Conservation (phyloP, 2,329 filamentous ascomycete species). For the Xylaria polymorpha region DNA sequence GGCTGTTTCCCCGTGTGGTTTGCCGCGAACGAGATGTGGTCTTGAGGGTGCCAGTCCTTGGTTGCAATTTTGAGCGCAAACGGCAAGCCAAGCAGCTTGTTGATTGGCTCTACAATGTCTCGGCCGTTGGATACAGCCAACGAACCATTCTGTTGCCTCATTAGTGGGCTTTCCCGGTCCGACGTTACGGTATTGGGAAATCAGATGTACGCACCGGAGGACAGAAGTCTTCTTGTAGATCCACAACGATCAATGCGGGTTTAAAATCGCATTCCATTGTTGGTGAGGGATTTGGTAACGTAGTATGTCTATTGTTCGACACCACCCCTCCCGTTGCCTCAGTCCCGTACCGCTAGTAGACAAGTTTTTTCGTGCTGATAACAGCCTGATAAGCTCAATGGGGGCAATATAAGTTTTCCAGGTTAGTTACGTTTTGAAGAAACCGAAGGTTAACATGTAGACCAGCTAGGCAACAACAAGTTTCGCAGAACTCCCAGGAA, state of each 20-base stretch:
- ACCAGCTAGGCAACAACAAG: not conserved
- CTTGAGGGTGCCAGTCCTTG: slow-evolving; percentile 87
- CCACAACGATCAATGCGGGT: slow-evolving; percentile 76
- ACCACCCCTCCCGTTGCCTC: not conserved
- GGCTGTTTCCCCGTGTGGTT: slow-evolving; percentile 78
- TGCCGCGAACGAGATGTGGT: slow-evolving; percentile 88
- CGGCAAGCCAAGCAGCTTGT: slow-evolving; percentile 76
- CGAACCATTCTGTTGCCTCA: slow-evolving; percentile 74
- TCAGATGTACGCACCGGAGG: slow-evolving; percentile 73
- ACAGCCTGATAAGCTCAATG: slow-evolving; percentile 18
- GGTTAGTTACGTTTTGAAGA: not conserved
- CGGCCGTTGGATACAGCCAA: slow-evolving; percentile 83
- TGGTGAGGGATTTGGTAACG: slow-evolving; percentile 1
- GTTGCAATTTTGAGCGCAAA: slow-evolving; percentile 84
- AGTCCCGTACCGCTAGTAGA: slow-evolving; percentile 1
- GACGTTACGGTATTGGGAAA: slow-evolving; percentile 4
- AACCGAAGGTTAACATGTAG: not conserved
- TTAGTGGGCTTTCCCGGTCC: slow-evolving; percentile 35
- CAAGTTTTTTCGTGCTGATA: not conserved
- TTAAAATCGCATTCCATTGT: slow-evolving; percentile 52
- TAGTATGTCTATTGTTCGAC: not conserved
- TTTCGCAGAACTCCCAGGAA: not conserved
- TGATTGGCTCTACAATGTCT: slow-evolving; percentile 76
- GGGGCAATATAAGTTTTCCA: not conserved
- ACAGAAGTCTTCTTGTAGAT: slow-evolving; percentile 96